These are phyloP conservation scores for Peronosclerospora sorghi DNA, from an alignment of 352 stramenopile species.

Conservation along the genomic window DNA sequence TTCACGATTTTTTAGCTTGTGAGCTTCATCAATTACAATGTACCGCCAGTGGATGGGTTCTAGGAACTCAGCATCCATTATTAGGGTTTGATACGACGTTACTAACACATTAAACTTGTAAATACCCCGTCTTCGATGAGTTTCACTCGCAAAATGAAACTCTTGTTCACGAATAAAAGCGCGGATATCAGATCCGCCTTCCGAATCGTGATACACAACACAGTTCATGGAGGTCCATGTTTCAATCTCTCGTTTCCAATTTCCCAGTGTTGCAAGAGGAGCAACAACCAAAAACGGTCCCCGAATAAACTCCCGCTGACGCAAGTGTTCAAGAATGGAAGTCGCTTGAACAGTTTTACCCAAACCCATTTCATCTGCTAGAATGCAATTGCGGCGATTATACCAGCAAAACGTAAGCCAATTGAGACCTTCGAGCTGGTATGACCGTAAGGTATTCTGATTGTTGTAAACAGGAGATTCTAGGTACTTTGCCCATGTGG, in stretches of 20 bases:
- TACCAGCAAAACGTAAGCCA: constrained; percentile 98
- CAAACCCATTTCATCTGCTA: constrained; percentile 84
- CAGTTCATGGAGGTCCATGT: constrained; percentile 99
- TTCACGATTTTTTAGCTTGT: constrained; percentile 98
- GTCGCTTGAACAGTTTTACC: constrained; percentile 88
- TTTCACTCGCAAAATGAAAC: constrained; percentile 90
- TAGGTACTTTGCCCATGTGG: constrained; percentile 81
- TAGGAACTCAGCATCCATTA: constrained; percentile 89
- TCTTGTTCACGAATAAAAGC: constrained; percentile 93
- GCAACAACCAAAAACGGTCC: constrained; percentile 98
- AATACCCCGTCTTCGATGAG: constrained; percentile 57
- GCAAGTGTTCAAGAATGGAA: constrained; percentile 92
- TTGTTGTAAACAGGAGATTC: constrained; percentile 88
- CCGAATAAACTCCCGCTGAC: constrained; percentile 84
- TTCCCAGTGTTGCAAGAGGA: constrained; percentile 94
- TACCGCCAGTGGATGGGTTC: constrained; percentile 92
- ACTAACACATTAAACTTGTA: constrained; percentile 96
- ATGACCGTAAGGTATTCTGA: constrained; percentile 91
- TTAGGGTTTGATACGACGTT: constrained; percentile 94
- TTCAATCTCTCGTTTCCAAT: constrained; percentile 99
- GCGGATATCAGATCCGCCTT: constrained; percentile 84
- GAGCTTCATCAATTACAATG: constrained; percentile 98
- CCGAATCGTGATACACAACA: constrained; percentile 97
- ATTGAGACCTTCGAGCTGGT: constrained; percentile 97
- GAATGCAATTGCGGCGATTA: constrained; percentile 91